Base-by-base conservation (phyloP, 768 basidiomycete genomes). In the Lactarius sp. region DNA sequence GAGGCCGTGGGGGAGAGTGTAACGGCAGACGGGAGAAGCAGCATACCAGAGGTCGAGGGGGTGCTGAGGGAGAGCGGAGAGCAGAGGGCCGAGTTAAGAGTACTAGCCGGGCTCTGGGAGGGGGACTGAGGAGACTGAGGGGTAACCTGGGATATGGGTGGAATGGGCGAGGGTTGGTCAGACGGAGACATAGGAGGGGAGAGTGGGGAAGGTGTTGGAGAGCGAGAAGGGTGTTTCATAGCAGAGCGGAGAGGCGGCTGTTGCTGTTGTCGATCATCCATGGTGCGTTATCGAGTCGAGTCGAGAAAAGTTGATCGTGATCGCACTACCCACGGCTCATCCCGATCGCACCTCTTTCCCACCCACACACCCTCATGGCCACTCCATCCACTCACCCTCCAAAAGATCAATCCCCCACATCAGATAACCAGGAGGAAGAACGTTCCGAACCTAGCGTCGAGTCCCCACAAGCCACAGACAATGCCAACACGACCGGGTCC, bases 181-280 rank as follows among this genome's bases (percentile, higher is more conserved):
- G 52, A 31, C 42, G 52, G 63, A 54, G 61, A 62, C 33, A 56
- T 27, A 36, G 65, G 69, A 13, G 66, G 70, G 10, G 67, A 71
- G 52, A 10, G 60, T 10, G 66, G 53, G 34, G 63, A 56, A 5
- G 73, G 72, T 0, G 71, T 71, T 2, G 69, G 62, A 6, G 73
- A 68, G 16, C 71, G 69, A 0, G 73, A 72, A 31, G 77, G 52
- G 53, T 79, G 77, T 71, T 85, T 85, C 69, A 85, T 75, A 18
- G 84, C 84, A 4, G 83, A 83, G 59, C 84, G 80, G 12, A 83
- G 76, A 33, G 77, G 70, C 44, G 18, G 56, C 7, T 69, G 73
- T 37, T 16, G 56, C 7, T 69, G 73, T 37, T 69, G 54, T 6
- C 27, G 22, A 14, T 27, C 27, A 27, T 27, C 27, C 27, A 27